Conservation (phyloP, 768 basidiomycete genomes). For the Cystobasidium onofrii region DNA sequence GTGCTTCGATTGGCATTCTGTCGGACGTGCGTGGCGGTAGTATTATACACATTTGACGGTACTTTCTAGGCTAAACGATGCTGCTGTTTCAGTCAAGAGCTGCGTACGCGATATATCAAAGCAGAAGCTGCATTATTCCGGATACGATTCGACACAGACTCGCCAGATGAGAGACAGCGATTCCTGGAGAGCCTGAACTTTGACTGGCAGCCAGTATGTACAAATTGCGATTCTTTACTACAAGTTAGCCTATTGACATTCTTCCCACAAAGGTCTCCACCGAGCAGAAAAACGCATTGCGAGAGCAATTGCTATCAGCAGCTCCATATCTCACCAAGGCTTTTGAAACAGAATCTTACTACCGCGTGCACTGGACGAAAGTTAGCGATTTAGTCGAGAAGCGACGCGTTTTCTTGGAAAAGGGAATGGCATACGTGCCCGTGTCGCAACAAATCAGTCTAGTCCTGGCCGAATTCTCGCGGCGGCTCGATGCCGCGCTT, state of each 20-base stretch:
- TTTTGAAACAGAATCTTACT: conserved; percentile 58
- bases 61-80: neutral
- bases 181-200: conserved; percentile 56
- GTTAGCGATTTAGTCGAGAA: conserved; percentile 85
- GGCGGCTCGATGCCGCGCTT: conserved; percentile 61
- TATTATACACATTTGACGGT: neutral
- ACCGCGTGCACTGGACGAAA: conserved; percentile 95
- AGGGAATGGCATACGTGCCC: conserved; percentile 85
- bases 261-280: conserved; percentile 51
- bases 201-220: conserved; percentile 46
- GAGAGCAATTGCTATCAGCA: conserved; percentile 52
- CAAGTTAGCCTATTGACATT: neutral
- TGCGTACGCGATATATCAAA: conserved; percentile 76
- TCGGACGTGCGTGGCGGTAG: conserved; percentile 63
- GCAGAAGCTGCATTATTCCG: conserved; percentile 78
- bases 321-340: conserved; percentile 49
- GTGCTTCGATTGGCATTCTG: conserved; percentile 90
- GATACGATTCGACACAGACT: conserved; percentile 67
- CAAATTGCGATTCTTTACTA: neutral
- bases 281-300: conserved; percentile 54
- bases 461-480: conserved; percentile 75
- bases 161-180: conserved; percentile 47
- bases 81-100: conserved; percentile 63
- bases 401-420: conserved; percentile 65
- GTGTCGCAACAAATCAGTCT: conserved; percentile 59